These are phyloP conservation scores for Globisporangium rhizosaccharum DNA, from an alignment of 352 stramenopile genomes.

Conservation along the genomic window DNA sequence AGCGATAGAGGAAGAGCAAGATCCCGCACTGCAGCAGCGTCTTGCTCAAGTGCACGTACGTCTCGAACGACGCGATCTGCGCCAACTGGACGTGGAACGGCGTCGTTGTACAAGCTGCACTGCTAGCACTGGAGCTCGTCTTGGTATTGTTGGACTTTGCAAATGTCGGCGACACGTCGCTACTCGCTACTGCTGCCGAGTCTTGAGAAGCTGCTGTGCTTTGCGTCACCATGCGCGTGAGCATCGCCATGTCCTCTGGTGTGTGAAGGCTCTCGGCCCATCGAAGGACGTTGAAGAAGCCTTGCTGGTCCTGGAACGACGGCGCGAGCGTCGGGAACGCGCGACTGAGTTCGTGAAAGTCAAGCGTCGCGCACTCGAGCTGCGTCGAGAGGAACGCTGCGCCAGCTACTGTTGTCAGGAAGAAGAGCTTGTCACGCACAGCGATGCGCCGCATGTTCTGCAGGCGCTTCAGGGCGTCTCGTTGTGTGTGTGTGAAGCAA, in stretches of 20 bases:
- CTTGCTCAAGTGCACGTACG: conserved; percentile 29
- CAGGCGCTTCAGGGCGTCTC: neutral
- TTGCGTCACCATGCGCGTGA: conserved; percentile 14
- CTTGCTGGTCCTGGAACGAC: conserved; percentile 27
- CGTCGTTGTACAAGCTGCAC: neutral
- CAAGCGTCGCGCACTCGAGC: conserved; percentile 22
- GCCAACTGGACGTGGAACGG: conserved; percentile 12
- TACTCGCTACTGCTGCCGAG: neutral
- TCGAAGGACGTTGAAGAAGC: conserved; percentile 44
- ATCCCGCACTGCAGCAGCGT: conserved; percentile 42
- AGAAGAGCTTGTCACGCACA: conserved; percentile 10
- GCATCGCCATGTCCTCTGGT: conserved; percentile 27
- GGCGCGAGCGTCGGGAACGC: conserved; percentile 14
- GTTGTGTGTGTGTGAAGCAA: too few species aligned
- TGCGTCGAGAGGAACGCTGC: conserved; percentile 23
- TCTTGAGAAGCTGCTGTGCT: neutral
- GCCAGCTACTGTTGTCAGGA: conserved; percentile 10
- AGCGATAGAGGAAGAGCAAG: conserved; percentile 36
- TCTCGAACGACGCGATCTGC: conserved; percentile 21
- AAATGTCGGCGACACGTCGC: neutral
- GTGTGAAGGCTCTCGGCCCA: conserved; percentile 52
- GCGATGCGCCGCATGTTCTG: conserved; percentile 5
- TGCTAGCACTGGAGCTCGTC: neutral
- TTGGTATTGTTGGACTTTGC: neutral
- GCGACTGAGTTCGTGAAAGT: conserved; percentile 28